These are phyloP conservation scores for Thelephora terrestris DNA, from an alignment of 1,284 basidiomycete species.

Conservation along the genomic window DNA sequence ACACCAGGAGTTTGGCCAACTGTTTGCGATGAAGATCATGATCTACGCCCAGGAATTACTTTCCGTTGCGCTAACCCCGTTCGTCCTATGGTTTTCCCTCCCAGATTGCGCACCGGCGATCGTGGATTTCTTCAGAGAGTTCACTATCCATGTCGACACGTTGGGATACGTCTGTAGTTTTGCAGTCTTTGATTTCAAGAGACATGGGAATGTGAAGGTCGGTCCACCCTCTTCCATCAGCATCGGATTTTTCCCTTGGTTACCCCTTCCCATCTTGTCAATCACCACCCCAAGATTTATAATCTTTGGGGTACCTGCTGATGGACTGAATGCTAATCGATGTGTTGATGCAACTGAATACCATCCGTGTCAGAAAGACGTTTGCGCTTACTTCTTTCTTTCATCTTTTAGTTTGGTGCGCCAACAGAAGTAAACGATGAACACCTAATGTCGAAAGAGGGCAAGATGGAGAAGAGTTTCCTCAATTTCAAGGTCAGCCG, in stretches of 20 bases:
- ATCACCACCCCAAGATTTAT: no score
- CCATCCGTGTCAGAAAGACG: background rate
- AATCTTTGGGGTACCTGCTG: no score
- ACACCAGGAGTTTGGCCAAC: conserved; percentile 79
- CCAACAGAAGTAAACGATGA: conserved; percentile 58
- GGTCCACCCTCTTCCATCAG: conserved; percentile 10
- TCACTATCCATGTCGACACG: conserved; percentile 93
- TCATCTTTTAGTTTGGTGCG: conserved; percentile 56
- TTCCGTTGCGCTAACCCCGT: conserved; percentile 89
- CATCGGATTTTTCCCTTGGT: no score
- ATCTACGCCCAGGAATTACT: conserved; percentile 85
- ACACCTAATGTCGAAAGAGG: conserved; percentile 74
- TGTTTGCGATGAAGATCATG: conserved; percentile 83
- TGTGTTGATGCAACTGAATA: no score
- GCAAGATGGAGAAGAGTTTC: conserved; percentile 98
- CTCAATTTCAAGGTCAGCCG: conserved; percentile 77
- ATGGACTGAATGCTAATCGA: no score
- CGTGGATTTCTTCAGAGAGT: conserved; percentile 95
- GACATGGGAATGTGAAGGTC: conserved; percentile 82
- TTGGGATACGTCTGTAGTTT: conserved; percentile 96
- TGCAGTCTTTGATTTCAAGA: conserved; percentile 94
- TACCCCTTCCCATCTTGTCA: no score
- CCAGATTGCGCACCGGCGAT: conserved; percentile 82
- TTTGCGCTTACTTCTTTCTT: background rate
- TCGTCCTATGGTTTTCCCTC: conserved; percentile 88